phyloP scores from a whole-genome alignment of 2,329 filamentous ascomycete genomes.

The Juglanconis oblonga region DNA sequence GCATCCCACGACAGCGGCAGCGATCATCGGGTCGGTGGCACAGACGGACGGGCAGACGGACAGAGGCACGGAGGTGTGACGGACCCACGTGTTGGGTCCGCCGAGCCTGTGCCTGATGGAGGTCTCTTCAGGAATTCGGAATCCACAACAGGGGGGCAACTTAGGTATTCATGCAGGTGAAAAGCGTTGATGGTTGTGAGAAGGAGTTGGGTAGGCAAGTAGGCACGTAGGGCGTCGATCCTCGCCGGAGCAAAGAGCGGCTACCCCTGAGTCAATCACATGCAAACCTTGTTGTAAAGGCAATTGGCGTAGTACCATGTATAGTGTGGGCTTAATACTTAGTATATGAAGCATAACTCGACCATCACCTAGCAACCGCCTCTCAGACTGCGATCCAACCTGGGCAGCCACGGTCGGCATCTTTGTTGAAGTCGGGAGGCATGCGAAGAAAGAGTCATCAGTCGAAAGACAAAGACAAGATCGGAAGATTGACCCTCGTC shows the following conservation, averaged over 20 bases:
- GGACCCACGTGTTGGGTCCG: not conserved
- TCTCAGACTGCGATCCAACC: no score
- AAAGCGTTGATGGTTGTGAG: not conserved
- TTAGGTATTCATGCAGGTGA: not conserved
- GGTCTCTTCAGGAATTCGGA: not conserved
- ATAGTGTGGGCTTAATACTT: not conserved
- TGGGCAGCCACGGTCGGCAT: no score
- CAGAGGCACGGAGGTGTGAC: not conserved
- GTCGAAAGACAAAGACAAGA: not conserved
- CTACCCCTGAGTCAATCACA: constrained; percentile 2
- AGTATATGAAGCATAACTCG: no score
- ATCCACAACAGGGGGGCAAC: not conserved
- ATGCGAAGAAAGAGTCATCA: not conserved
- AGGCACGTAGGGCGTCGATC: not conserved
- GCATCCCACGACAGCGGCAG: not conserved
- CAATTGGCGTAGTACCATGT: not conserved
- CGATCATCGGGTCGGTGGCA: not conserved
- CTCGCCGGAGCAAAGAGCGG: not conserved
- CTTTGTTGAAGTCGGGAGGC: not conserved
- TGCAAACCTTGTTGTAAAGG: not conserved
- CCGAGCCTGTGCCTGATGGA: no score
- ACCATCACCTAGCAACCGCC: no score
- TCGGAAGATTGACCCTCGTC: constrained; percentile 12
- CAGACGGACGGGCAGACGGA: not conserved
- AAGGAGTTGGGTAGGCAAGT: not conserved